phyloP scores from a whole-genome alignment of 345 rosid genomes.

The Eucalyptus pauciflora region DNA sequence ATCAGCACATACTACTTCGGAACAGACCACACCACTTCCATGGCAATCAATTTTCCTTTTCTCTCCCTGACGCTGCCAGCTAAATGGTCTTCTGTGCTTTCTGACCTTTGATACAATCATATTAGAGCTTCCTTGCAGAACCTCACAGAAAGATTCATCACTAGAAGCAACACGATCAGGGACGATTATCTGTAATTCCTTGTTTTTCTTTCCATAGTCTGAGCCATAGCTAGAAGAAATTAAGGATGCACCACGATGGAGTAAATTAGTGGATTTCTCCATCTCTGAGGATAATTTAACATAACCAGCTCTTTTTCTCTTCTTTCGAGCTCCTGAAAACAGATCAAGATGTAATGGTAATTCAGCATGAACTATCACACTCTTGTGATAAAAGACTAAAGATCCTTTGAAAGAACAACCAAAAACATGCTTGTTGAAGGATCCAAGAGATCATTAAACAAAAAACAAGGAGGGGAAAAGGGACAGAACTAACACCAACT shows the following conservation, averaged over 20 bases:
- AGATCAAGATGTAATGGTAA: not conserved
- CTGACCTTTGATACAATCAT: not conserved
- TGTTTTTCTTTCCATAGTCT: not conserved
- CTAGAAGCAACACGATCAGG: not conserved
- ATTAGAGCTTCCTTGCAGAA: not conserved
- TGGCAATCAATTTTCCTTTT: not conserved
- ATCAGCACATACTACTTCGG: not conserved
- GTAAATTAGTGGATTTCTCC: slow-evolving; percentile 1
- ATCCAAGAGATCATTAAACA: not conserved
- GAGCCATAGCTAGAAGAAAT: not conserved
- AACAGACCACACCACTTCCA: not conserved
- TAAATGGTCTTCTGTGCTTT: slow-evolving; percentile 18
- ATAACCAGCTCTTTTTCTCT: slow-evolving; percentile 5
- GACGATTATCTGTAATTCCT: not conserved
- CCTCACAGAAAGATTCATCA: not conserved
- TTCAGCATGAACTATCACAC: not conserved
- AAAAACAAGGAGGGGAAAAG: not conserved
- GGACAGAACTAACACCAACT: not conserved
- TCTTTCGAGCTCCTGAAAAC: slow-evolving; percentile 18
- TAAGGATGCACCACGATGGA: not conserved
- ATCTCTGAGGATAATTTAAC: not conserved
- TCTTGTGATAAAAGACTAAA: not conserved
- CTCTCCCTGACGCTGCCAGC: slow-evolving; percentile 22
- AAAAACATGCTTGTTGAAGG: not conserved
- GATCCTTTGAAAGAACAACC: not conserved